Base-by-base conservation (phyloP, 2,329 filamentous ascomycete genomes). In the Aureobasidium sp. region DNA sequence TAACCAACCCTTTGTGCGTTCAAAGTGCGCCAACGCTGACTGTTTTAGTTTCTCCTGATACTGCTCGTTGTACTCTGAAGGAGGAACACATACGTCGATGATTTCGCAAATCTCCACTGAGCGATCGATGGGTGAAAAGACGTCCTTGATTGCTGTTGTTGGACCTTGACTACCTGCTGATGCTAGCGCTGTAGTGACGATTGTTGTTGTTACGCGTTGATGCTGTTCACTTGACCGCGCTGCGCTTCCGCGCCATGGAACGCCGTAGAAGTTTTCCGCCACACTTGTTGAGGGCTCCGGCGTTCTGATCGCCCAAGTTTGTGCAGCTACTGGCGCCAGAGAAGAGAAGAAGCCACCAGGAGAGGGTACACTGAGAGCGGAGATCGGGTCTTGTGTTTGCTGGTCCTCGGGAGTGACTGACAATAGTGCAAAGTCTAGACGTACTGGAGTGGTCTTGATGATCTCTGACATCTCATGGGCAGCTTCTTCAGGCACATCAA, bases 281-380 rank as follows among this genome's bases (percentile, higher is more conserved):
- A 88, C 91, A 34, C 91, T 90, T 1, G 93, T 96, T 0, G 90
- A 93, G 1, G 91, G 91, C 0, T 85, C 85, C 3, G 72, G 72
- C 11, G 75, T 73, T 14, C 72, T 69, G 30, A 87, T 77, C 69
- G 90, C 85, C 93, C 93, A 97, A 13, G 92, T 94, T 69, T 87
- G 85, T 58, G 91, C 85, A 41, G 87, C 85, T 32, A 85, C 83
- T 3, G 87, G 84, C 41, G 88, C 90, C 32, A 97, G 82, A 0
- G 88, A 91, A 2, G 90, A 90, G 75, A 97, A 97, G 79, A 97
- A 97, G 0, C 89, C 91, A 30, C 90, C 88, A 0, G 93, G 93
- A 0, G 93, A 97, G 6, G 92, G 93, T 37, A 97, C 91, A 30
- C 92, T 92, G 25, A 97, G 82, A 63, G 84, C 86, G 25, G 89